Conservation (phyloP, 805 yeast species). For the Lipomyces orientalis region DNA sequence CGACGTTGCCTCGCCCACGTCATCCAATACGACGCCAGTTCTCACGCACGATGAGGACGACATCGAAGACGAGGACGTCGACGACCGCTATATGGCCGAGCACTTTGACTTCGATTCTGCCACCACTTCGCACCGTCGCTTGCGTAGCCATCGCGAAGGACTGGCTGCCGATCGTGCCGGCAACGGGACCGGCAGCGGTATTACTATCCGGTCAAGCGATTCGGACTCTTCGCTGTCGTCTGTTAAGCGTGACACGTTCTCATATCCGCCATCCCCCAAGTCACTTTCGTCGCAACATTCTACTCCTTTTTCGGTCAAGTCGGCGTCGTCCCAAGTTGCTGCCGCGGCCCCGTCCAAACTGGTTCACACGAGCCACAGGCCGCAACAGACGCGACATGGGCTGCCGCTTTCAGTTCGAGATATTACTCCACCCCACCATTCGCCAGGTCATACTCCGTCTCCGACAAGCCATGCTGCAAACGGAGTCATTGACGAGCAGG, state of each 20-base stretch:
- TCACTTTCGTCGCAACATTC: slow-evolving; percentile 31
- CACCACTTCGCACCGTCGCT: slow-evolving; percentile 14
- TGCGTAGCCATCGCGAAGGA: not conserved
- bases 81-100: slow-evolving; percentile 28
- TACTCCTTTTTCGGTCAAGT: slow-evolving; percentile 4
- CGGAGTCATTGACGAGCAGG: slow-evolving; percentile 1
- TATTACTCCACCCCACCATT: slow-evolving; percentile 23
- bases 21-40: slow-evolving; percentile 24
- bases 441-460: slow-evolving; percentile 20
- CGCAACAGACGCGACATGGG: not conserved
- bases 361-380: not conserved
- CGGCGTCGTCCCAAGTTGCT: not conserved
- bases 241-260: slow-evolving; percentile 21
- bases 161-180: not conserved
- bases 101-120: slow-evolving; percentile 35
- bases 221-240: slow-evolving; percentile 29
- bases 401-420: slow-evolving; percentile 1
- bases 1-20: slow-evolving; percentile 4
- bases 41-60: slow-evolving; percentile 32
- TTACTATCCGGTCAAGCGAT: slow-evolving; percentile 25
- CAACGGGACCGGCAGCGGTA: not conserved
- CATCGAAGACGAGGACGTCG: slow-evolving; percentile 25
- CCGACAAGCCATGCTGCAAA: slow-evolving; percentile 3
- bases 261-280: slow-evolving; percentile 33
- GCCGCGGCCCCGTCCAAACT: not conserved